Evolutionary conservation across 148 eudicot genomes (phyloP).

Genomic region (Spergularia marina): DNA sequence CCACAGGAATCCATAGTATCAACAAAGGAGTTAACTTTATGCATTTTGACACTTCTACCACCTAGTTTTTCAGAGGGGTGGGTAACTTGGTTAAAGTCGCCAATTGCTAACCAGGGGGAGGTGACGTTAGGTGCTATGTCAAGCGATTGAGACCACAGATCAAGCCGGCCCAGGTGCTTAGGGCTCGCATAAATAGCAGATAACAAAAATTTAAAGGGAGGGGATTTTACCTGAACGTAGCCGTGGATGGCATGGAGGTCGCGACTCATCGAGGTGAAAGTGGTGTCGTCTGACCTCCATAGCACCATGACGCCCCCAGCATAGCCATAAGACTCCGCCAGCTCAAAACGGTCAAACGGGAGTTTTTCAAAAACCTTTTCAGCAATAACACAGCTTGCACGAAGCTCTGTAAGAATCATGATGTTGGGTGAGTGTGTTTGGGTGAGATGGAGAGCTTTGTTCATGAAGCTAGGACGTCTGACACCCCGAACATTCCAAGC

Average conservation of each 20-base stretch:
- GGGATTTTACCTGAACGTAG: background rate
- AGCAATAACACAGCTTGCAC: background rate
- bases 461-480: background rate
- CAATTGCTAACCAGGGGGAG: background rate
- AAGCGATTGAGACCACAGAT: background rate
- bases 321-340: background rate
- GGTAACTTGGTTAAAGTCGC: slow-evolving; percentile 1
- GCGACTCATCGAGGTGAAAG: background rate
- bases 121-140: background rate
- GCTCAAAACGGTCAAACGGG: background rate
- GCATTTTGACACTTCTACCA: background rate
- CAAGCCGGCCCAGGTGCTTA: background rate
- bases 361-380: background rate
- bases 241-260: background rate
- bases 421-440: background rate
- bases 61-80: background rate
- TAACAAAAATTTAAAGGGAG: background rate
- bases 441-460: background rate
- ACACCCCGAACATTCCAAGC: background rate
- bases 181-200: slow-evolving; percentile 5
- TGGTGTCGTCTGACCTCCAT: background rate
- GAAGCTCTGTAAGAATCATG: background rate
- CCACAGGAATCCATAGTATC: background rate
- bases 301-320: background rate
- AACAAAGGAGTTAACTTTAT: background rate